Percentiles rank a stretch among this genome's conserved stretches.
These are phyloP conservation scores for Fusarium foetens DNA, from an alignment of 2,329 filamentous ascomycete species.

Conservation along the genomic window DNA sequence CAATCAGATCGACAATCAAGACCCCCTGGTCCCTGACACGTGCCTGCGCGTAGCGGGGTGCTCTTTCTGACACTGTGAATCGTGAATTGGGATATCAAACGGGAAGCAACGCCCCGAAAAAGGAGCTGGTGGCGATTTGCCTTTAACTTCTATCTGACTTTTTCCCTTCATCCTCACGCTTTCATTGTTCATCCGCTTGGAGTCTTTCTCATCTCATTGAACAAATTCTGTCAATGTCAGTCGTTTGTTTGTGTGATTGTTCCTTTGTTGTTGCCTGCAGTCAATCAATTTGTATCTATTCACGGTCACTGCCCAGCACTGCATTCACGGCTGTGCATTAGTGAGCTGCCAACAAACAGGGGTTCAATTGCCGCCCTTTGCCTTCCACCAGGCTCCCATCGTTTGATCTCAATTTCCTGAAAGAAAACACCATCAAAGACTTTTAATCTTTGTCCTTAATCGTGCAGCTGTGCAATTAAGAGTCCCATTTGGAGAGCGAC, in stretches of 20 bases:
- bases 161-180: slow-evolving; percentile 10
- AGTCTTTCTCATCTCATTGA: neutral
- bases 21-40: slow-evolving; percentile 35
- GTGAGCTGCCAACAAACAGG: slow-evolving; percentile 20
- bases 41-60: slow-evolving; percentile 50
- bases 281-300: slow-evolving; percentile 11
- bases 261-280: slow-evolving; percentile 14
- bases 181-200: slow-evolving; percentile 13
- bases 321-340: slow-evolving; percentile 30
- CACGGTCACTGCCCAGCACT: slow-evolving; percentile 19
- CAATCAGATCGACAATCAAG: slow-evolving; percentile 32
- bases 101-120: slow-evolving; percentile 30
- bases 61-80: slow-evolving; percentile 38
- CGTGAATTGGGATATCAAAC: slow-evolving; percentile 44
- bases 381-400: neutral
- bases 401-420: neutral
- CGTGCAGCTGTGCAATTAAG: neutral
- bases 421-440: neutral
- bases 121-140: slow-evolving; percentile 44
- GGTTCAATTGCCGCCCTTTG: slow-evolving; percentile 13
- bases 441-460: neutral
- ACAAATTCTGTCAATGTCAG: neutral
- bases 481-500: neutral
- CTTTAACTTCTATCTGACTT: slow-evolving; percentile 14
- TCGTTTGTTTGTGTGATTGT: slow-evolving; percentile 6